These are phyloP conservation scores for Tolypocladium capitatum DNA, from an alignment of 2,329 filamentous ascomycete species.

Conservation along the genomic window DNA sequence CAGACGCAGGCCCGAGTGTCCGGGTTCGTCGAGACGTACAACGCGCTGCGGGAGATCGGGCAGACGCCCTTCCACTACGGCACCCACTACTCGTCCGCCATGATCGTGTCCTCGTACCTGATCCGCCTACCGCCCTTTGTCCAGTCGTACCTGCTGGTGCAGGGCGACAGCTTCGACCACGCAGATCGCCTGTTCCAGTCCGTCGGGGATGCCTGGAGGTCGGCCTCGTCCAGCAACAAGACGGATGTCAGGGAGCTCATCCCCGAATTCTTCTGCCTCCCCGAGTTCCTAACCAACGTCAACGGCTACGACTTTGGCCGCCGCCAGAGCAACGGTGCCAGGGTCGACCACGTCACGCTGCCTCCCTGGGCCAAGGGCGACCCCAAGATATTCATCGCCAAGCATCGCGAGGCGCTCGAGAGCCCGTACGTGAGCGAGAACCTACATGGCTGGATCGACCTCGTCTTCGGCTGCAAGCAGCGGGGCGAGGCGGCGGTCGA, in stretches of 20 bases:
- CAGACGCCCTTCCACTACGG: conserved; percentile 94
- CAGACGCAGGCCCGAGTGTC: conserved; percentile 64
- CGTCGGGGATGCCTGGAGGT: conserved; percentile 80
- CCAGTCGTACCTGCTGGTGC: conserved; percentile 83
- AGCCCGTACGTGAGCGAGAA: conserved; percentile 84
- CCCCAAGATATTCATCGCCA: conserved; percentile 86
- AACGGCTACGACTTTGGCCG: conserved; percentile 91
- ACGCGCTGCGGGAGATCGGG: conserved; percentile 79
- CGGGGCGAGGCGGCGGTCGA: conserved; percentile 85
- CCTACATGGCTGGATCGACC: conserved; percentile 88
- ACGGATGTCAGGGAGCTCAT: conserved; percentile 90
- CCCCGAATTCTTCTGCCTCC: conserved; percentile 93
- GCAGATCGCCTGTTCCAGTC: conserved; percentile 93
- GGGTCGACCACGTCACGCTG: conserved; percentile 76
- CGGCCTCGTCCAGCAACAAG: conserved; percentile 79
- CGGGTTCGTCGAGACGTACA: conserved; percentile 74
- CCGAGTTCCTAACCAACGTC: conserved; percentile 86
- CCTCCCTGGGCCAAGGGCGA: conserved; percentile 96
- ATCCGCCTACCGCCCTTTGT: conserved; percentile 94
- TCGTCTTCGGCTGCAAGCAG: conserved; percentile 91
- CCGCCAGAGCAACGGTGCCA: conserved; percentile 65
- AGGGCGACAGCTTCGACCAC: conserved; percentile 94
- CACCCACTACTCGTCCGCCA: conserved; percentile 96
- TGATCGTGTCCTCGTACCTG: conserved; percentile 95
- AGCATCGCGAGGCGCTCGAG: conserved; percentile 90